Base-by-base conservation (phyloP, 2,329 filamentous ascomycete species). In the Aspergillus fijiensis region DNA sequence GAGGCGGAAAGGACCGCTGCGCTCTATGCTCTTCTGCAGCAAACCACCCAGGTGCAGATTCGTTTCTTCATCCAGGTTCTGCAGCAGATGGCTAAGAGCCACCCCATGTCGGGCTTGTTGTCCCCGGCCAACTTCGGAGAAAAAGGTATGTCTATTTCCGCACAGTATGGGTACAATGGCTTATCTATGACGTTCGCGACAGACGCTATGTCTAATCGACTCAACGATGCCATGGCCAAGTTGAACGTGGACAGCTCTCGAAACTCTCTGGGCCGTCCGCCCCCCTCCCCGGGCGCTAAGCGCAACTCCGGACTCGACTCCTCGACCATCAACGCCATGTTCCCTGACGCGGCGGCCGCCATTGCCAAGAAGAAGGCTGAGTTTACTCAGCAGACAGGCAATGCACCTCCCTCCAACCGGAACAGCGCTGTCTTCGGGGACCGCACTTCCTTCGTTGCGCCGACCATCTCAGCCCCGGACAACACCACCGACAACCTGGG, bases 51-150 rank as follows among this genome's bases (percentile, higher is more conserved):
- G 79, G 94, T 99, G 63, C 95, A 99, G 80, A 96, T 98, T 73
- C 89, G 95, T 58, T 99, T 99, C 83, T 99, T 99, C 79, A 98
- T 98, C 68, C 94, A 98, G 79, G 92, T 99, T 51, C 82, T 99
- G 69, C 93, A 98, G 81, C 95, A 99, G 77, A 99, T 98, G 95
- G 93, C 93, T 65, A 96, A 97, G 81, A 96, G 89, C 71, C 93
- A 98, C 76, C 95, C 95, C 29, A 96, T 98, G 91, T 96, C 94
- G 39, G 91, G 94, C 56, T 89, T 99, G 42, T 79, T 99, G 55
- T 98, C 95, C 29, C 95, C 95, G 31, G 90, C 95, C 58, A 96
- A 92, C 73, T 97, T 98, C 76, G 84, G 84, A 55, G 95, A 98
- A 74, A 98, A 97, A 82, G 92, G 92, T 95, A 78, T 70, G 80